Evolutionary conservation across 306 rosid genomes (phyloP), one percentile per base, ranked within the genome.

Genomic region (Ziziphus jujuba): DNA sequence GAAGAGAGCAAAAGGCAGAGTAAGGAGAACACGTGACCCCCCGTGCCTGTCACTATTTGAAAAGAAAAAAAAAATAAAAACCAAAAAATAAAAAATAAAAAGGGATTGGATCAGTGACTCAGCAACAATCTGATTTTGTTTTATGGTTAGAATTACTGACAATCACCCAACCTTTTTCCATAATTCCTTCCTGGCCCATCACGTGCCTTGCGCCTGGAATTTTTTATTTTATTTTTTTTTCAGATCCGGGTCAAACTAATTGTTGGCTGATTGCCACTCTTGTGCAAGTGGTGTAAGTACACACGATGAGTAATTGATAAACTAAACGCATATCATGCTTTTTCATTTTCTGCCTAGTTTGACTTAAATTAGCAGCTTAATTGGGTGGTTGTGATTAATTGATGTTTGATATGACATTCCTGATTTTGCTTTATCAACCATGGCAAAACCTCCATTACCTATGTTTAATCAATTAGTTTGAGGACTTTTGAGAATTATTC

Each of bases 31-130:
- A 71, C 80, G 66, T 51, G 81, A 75, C 45, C 28, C 68, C 78
- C 77, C 71, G 68, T 78, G 80, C n/a, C 61, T 2, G 65, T 54
- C 73, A 71, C 84, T 80, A 54, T 80, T 21, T 3, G 66, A 63
- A 60, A 48, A 51, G 57, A n/a, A 44, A 50, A 54, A 20, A 56
- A 49, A 1, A 7, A n/a, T n/a, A n/a, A n/a, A 28, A 28, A 28
- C 33, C 33, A 28, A 28, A 28, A 28, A 28, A 28, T 28, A 28
- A 54, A 20, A 28, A 54, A 20, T 53, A 49, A 1, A 7, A 19
- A 14, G 45, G 14, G 45, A 12, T 25, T 1, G 14, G 19, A 20
- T 56, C 25, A 35, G 55, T 3, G 50, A 7, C 61, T 43, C 65
- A 33, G 72, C 72, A 61, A 56, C 72, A 61, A 56, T 69, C 71